Percentiles rank a stretch among this genome's conserved stretches.
phyloP scores from a whole-genome alignment of 2,329 filamentous ascomycete genomes.

The Didymella segeticola region DNA sequence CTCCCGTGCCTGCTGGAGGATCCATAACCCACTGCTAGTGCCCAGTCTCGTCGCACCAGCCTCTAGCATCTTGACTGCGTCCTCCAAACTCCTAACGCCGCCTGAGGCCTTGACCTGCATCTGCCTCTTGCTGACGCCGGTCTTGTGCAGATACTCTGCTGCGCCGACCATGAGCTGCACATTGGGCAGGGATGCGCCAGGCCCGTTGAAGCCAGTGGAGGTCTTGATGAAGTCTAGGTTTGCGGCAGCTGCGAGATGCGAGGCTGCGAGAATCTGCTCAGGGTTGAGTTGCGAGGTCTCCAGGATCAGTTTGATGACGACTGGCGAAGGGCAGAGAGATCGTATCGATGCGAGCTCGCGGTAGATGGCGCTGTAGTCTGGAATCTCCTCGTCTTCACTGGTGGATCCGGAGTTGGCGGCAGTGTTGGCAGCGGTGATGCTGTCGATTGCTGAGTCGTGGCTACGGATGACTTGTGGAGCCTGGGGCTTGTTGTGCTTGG shows the following conservation, averaged over 20 bases:
- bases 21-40: conserved; percentile 62
- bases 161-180: conserved; percentile 62
- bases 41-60: conserved; percentile 64
- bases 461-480: conserved; percentile 14
- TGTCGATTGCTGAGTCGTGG: conserved; percentile 42
- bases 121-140: conserved; percentile 33
- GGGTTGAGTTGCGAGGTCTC: conserved; percentile 62
- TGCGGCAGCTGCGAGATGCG: conserved; percentile 59
- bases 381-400: conserved; percentile 33
- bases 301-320: conserved; percentile 62
- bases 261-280: conserved; percentile 61
- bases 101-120: conserved; percentile 67
- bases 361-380: conserved; percentile 59
- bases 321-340: conserved; percentile 53
- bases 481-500: conserved; percentile 31
- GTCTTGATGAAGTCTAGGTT: conserved; percentile 67
- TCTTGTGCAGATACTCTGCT: conserved; percentile 52
- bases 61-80: conserved; percentile 61
- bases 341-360: conserved; percentile 61
- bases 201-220: conserved; percentile 64
- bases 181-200: conserved; percentile 60
- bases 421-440: conserved; percentile 44
- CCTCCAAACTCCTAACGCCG: conserved; percentile 59
- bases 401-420: conserved; percentile 28
- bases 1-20: conserved; percentile 56